Conservation (phyloP, 2,329 filamentous ascomycete genomes). For the Gyromitra esculenta region DNA sequence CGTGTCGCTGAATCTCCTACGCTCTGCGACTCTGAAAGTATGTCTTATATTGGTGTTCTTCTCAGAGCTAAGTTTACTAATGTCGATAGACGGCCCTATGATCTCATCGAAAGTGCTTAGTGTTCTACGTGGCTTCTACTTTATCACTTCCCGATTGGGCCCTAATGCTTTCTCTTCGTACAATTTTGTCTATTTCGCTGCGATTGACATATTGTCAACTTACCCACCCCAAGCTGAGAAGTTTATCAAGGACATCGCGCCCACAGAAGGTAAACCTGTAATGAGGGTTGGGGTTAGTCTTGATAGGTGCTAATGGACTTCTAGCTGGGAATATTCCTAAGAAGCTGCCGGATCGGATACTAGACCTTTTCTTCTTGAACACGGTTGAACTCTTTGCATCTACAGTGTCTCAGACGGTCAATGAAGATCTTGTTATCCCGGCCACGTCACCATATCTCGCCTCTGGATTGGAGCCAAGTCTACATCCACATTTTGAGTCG, state of each 20-base stretch:
- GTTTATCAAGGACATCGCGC: constrained; percentile 62
- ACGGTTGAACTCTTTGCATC: constrained; percentile 83
- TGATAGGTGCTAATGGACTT: constrained; percentile 63
- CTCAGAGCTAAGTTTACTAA: constrained; percentile 36
- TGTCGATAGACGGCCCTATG: constrained; percentile 67
- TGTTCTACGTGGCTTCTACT: constrained; percentile 79
- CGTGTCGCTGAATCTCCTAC: constrained; percentile 68
- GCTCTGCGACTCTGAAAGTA: constrained; percentile 66
- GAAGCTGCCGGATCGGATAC: constrained; percentile 73
- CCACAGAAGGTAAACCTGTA: constrained; percentile 26
- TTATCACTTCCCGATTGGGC: constrained; percentile 79
- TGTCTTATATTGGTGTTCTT: constrained; percentile 55
- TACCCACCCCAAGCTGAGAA: constrained; percentile 72
- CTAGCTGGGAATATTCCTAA: constrained; percentile 68
- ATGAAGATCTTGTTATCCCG: constrained; percentile 77
- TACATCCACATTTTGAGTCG: constrained; percentile 82
- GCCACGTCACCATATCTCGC: constrained; percentile 79
- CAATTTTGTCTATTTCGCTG: constrained; percentile 81
- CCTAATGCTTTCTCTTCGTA: constrained; percentile 82
- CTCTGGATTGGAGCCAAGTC: constrained; percentile 67
- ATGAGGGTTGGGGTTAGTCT: constrained; percentile 62
- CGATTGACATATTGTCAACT: constrained; percentile 81
- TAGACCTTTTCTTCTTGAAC: constrained; percentile 91
- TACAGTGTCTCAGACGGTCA: constrained; percentile 71
- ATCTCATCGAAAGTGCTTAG: constrained; percentile 77